Conservation (phyloP, 139 green algal genomes). For the Chlamydomonas sphaeroides region DNA sequence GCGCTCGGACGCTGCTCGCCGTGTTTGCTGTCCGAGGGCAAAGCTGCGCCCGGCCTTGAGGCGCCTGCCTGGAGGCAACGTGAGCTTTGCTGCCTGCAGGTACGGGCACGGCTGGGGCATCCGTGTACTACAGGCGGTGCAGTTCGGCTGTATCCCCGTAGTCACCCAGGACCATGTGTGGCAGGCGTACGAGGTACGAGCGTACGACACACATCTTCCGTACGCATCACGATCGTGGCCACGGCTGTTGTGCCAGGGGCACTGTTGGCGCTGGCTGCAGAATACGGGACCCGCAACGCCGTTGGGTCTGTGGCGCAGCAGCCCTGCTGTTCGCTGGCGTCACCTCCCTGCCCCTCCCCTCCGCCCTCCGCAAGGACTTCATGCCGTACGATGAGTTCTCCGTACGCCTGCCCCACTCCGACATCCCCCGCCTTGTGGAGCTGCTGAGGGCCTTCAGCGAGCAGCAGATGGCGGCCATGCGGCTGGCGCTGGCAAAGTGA, state of each 20-base stretch:
- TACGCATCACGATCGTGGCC: conserved; percentile 46
- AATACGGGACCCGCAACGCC: no score
- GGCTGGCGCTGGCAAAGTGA: conserved; percentile 19
- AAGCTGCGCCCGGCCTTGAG: no score
- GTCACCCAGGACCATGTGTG: not conserved
- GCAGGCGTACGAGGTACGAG: not conserved
- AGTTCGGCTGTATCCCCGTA: not conserved
- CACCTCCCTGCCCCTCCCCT: no score
- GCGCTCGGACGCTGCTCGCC: no score
- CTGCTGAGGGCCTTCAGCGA: conserved; percentile 42
- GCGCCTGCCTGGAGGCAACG: not conserved
- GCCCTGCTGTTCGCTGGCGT: no score
- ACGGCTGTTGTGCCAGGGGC: no score
- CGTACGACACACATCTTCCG: conserved; percentile 35
- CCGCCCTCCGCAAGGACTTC: conserved; percentile 41
- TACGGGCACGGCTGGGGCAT: not conserved
- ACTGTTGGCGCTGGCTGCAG: no score
- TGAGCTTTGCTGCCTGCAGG: not conserved
- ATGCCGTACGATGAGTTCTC: conserved; percentile 66
- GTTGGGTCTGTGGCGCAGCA: no score
- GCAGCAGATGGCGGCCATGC: conserved; percentile 30
- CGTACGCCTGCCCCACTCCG: conserved; percentile 43
- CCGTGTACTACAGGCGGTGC: not conserved
- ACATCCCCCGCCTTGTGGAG: conserved; percentile 49
- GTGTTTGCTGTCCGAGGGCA: no score